phyloP scores from a whole-genome alignment of 306 rosid species.

The Prinsepia uniflora region DNA sequence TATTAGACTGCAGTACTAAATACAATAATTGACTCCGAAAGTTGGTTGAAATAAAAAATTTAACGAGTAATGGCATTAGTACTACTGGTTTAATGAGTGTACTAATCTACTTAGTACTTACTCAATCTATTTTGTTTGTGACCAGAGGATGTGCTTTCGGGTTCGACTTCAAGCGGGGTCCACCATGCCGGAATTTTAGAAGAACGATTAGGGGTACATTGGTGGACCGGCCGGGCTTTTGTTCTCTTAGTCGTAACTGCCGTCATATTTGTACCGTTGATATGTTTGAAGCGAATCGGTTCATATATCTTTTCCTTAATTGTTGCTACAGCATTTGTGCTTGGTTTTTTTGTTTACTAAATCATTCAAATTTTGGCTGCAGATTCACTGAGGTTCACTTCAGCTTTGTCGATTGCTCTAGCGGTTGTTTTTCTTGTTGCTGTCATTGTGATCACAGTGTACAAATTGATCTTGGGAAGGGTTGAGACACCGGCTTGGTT shows the following conservation, averaged over 20 bases:
- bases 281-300: slow-evolving; percentile 40
- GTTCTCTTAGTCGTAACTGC: slow-evolving; percentile 30
- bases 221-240: slow-evolving; percentile 42
- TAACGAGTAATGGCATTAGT: too few species aligned
- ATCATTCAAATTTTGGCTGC: slow-evolving; percentile 8
- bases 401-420: slow-evolving; percentile 35
- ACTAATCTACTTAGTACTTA: neutral
- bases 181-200: slow-evolving; percentile 36
- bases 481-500: slow-evolving; percentile 27
- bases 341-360: neutral
- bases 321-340: too few species aligned
- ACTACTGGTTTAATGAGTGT: too few species aligned
- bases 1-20: too few species aligned
- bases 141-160: slow-evolving; percentile 35
- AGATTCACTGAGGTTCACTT: slow-evolving; percentile 38
- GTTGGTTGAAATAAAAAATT: too few species aligned
- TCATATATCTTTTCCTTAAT: neutral
- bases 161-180: slow-evolving; percentile 28
- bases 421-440: slow-evolving; percentile 35
- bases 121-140: neutral
- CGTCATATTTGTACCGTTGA: slow-evolving; percentile 27
- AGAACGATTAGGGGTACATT: slow-evolving; percentile 37
- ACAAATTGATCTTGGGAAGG: slow-evolving; percentile 29
- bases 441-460: slow-evolving; percentile 24
- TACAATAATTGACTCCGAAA: too few species aligned